A percentile compares a stretch with the other conserved stretches of the same genome.
Conservation (phyloP, 441 rosid genomes). For the Brassica hybrid region DNA sequence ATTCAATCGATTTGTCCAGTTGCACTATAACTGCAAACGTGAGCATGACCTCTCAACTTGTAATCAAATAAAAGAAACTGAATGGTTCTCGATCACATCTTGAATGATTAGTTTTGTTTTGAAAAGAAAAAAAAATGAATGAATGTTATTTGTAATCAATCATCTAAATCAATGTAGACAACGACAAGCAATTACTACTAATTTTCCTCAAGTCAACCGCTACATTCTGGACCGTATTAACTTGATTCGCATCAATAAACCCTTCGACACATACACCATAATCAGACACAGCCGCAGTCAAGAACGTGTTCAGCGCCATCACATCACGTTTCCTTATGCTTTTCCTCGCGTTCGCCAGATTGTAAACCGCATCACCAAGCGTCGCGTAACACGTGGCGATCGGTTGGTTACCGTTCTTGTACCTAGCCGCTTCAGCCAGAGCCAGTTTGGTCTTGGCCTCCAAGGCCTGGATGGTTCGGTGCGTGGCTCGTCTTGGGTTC, state of each 20-base stretch:
- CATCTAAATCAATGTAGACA: conserved; percentile 40
- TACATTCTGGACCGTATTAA: conserved; percentile 34
- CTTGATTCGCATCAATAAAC: conserved; percentile 30
- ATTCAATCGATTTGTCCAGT: neutral
- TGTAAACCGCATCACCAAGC: conserved; percentile 34
- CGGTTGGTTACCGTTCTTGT: conserved; percentile 32
- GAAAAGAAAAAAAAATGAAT: neutral
- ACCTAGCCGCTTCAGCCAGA: conserved; percentile 23
- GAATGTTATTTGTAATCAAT: neutral
- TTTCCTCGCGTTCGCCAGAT: conserved; percentile 34
- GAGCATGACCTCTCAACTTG: neutral
- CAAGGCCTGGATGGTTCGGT: conserved; percentile 32
- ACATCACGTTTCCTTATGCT: conserved; percentile 39
- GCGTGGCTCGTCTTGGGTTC: conserved; percentile 38
- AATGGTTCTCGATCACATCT: neutral
- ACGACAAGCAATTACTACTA: conserved; percentile 41
- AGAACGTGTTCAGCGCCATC: neutral
- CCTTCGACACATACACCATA: conserved; percentile 39
- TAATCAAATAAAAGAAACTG: neutral
- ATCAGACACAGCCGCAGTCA: conserved; percentile 40
- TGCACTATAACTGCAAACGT: neutral
- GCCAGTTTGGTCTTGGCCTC: conserved; percentile 25
- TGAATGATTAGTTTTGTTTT: neutral
- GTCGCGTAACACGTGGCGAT: conserved; percentile 26
- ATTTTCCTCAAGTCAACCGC: conserved; percentile 34